These are phyloP conservation scores for Paragyromitra xinjiangensis DNA, from an alignment of 495 filamentous ascomycete genomes.

Conservation along the genomic window DNA sequence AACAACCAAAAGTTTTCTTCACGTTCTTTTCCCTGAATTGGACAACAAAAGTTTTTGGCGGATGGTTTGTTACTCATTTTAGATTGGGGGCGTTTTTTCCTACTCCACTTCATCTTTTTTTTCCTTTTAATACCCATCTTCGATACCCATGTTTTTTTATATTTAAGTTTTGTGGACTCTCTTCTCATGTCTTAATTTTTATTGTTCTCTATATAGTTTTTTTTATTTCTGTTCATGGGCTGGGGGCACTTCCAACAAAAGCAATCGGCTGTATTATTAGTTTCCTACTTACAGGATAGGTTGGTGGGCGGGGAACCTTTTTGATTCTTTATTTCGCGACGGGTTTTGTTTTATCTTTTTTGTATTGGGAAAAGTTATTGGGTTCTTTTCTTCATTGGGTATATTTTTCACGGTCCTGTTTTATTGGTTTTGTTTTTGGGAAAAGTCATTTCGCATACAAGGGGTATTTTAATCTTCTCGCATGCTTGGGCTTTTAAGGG, in stretches of 20 bases:
- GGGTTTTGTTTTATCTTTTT: slow-evolving; percentile 53
- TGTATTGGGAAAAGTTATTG: slow-evolving; percentile 54
- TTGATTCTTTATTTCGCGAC: slow-evolving; percentile 49
- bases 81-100: slow-evolving; percentile 41
- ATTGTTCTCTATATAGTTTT: slow-evolving; percentile 45
- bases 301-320: slow-evolving; percentile 48
- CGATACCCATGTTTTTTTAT: slow-evolving; percentile 51
- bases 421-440: slow-evolving; percentile 52
- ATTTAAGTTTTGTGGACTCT: slow-evolving; percentile 48
- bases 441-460: slow-evolving; percentile 52
- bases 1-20: slow-evolving; percentile 38
- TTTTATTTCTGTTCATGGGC: slow-evolving; percentile 40
- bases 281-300: slow-evolving; percentile 52
- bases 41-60: slow-evolving; percentile 46
- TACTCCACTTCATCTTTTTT: slow-evolving; percentile 22
- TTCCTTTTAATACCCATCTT: slow-evolving; percentile 48
- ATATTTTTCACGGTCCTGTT: slow-evolving; percentile 51
- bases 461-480: slow-evolving; percentile 51
- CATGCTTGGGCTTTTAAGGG: slow-evolving; percentile 43
- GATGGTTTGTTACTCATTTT: slow-evolving; percentile 42
- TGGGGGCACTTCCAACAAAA: slow-evolving; percentile 51
- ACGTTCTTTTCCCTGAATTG: slow-evolving; percentile 41
- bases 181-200: slow-evolving; percentile 54
- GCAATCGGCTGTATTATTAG: slow-evolving; percentile 55
- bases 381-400: slow-evolving; percentile 52